These are phyloP conservation scores for Escovopsis sp. DNA, from an alignment of 2,329 filamentous ascomycete species.

Conservation along the genomic window DNA sequence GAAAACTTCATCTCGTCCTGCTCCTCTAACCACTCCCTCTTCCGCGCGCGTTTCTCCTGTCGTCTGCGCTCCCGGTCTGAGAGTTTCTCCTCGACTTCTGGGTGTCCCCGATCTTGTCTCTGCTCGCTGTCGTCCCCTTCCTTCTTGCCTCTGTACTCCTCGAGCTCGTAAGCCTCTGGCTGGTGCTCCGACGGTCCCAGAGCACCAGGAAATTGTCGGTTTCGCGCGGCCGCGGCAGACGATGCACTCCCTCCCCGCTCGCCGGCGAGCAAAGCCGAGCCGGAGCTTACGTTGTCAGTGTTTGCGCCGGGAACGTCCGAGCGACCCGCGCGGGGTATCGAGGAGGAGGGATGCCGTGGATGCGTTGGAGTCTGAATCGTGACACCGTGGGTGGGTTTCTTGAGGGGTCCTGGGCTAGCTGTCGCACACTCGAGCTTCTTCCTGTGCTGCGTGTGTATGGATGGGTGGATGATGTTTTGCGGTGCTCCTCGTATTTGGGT, in stretches of 20 bases:
- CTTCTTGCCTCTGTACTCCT: constrained; percentile 16
- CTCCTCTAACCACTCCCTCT: constrained; percentile 55
- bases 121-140: constrained; percentile 11
- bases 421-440: too few species aligned
- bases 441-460: too few species aligned
- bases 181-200: constrained; percentile 1
- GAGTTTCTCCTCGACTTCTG: constrained; percentile 1
- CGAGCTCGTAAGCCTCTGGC: constrained; percentile 24
- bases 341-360: constrained; percentile 26
- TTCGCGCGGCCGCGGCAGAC: constrained; percentile 3
- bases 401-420: too few species aligned
- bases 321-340: constrained; percentile 16
- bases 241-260: constrained; percentile 22
- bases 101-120: constrained; percentile 14
- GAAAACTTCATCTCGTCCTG: constrained; percentile 98
- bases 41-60: constrained; percentile 37
- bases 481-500: too few species aligned
- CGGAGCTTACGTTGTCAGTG: constrained; percentile 9
- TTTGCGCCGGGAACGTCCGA: constrained; percentile 11
- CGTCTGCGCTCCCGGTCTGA: constrained; percentile 17
- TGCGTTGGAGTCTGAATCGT: constrained; percentile 19
- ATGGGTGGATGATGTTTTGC: too few species aligned
- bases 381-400: too few species aligned
- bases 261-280: constrained; percentile 11
- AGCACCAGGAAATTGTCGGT: constrained; percentile 3